These are phyloP conservation scores for Claviceps purpurea DNA, from an alignment of 2,329 filamentous ascomycete species.

Conservation along the genomic window DNA sequence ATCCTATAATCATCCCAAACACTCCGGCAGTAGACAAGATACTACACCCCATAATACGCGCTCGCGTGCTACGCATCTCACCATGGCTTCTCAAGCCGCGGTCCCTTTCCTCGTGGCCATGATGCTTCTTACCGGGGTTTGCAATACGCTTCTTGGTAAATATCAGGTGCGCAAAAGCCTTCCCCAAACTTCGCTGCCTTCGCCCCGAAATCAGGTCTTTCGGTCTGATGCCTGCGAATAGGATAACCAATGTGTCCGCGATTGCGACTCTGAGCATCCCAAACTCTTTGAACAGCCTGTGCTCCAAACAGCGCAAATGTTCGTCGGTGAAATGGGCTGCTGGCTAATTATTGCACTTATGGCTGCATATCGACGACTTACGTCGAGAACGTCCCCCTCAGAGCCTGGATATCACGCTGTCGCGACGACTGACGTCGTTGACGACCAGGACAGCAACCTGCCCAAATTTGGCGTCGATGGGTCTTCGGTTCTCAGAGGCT, in stretches of 20 bases:
- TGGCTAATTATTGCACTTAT: constrained; percentile 77
- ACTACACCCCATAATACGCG: background rate
- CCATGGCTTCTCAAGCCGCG: constrained; percentile 57
- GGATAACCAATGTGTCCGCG: constrained; percentile 93
- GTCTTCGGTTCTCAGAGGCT: constrained; percentile 53
- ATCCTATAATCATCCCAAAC: background rate
- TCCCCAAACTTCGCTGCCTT: background rate
- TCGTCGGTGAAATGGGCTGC: constrained; percentile 88
- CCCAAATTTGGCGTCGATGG: constrained; percentile 34
- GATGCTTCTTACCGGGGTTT: constrained; percentile 94
- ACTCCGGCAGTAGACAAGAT: background rate
- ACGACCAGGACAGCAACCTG: constrained; percentile 12
- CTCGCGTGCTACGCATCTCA: background rate
- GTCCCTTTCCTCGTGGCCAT: constrained; percentile 82
- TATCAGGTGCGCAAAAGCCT: constrained; percentile 54
- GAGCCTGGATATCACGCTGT: constrained; percentile 55
- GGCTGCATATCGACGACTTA: constrained; percentile 48
- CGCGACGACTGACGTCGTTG: constrained; percentile 27
- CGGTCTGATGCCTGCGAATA: constrained; percentile 18
- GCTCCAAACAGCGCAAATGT: constrained; percentile 95
- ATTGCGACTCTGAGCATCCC: constrained; percentile 64
- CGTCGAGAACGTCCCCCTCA: constrained; percentile 27
- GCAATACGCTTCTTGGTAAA: constrained; percentile 94
- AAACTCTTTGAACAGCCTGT: constrained; percentile 85
- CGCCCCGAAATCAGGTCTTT: background rate